These are phyloP conservation scores for Yamadazyma triangularis DNA, from an alignment of 1,139 yeast genomes.

Conservation along the genomic window DNA sequence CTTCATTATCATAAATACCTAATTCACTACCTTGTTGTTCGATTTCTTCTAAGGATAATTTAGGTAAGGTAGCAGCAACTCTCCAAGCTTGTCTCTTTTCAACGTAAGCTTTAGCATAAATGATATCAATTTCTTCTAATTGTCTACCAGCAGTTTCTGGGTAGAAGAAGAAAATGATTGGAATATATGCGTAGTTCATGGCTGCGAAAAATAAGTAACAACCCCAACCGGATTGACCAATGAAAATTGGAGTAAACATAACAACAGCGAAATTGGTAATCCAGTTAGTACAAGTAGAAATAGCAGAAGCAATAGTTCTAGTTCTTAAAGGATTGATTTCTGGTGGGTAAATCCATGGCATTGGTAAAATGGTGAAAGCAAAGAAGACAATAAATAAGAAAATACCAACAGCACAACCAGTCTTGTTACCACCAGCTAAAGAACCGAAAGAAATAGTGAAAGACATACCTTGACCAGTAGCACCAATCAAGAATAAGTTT, in stretches of 20 bases:
- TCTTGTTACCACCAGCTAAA: slow-evolving; percentile 24
- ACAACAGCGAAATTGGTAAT: slow-evolving; percentile 39
- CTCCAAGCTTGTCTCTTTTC: slow-evolving; percentile 44
- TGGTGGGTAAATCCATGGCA: slow-evolving; percentile 56
- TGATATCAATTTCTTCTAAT: slow-evolving; percentile 41
- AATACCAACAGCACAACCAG: slow-evolving; percentile 46
- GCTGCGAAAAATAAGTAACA: slow-evolving; percentile 38
- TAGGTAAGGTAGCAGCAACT: slow-evolving; percentile 47
- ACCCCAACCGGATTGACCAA: slow-evolving; percentile 32
- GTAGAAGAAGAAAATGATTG: slow-evolving; percentile 40
- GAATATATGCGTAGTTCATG: slow-evolving; percentile 31
- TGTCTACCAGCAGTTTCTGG: slow-evolving; percentile 45
- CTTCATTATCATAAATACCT: slow-evolving; percentile 41
- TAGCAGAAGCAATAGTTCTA: slow-evolving; percentile 51
- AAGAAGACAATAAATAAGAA: slow-evolving; percentile 48
- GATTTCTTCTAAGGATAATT: slow-evolving; percentile 36
- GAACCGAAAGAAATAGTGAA: slow-evolving; percentile 37
- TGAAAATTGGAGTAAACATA: slow-evolving; percentile 42
- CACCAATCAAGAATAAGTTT: slow-evolving; percentile 46
- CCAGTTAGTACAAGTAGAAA: slow-evolving; percentile 44
- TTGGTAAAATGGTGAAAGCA: slow-evolving; percentile 50
- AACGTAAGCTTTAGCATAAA: slow-evolving; percentile 41
- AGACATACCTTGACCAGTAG: slow-evolving; percentile 38
- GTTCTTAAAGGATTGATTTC: slow-evolving; percentile 56
- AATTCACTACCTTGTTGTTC: slow-evolving; percentile 45